Evolutionary conservation across 2,329 filamentous ascomycete genomes (phyloP), one percentile per base, ranked within the genome.

Genomic region (Catunica adiposa): DNA sequence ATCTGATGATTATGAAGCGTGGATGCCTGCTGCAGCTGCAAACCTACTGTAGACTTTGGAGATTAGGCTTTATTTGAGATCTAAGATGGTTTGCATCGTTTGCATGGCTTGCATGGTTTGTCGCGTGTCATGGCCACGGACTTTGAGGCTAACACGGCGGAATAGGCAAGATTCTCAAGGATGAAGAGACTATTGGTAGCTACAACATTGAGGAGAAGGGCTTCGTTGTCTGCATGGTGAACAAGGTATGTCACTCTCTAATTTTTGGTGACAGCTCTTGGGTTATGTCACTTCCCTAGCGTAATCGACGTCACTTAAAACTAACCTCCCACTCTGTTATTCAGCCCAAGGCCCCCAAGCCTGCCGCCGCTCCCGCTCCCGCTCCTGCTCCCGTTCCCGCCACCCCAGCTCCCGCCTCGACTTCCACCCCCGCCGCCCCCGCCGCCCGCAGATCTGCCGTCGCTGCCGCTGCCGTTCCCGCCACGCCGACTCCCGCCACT

Each of bases 151-250:
- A 29, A 51, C 26, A 9, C 22, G 23, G 15, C 17, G n/a, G n/a
- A 15, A 31, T 48, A 54, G 89, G 92, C 73, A 98, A 98, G 76
- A 97, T 98, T 64, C 75, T 98, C 62, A 90, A 96, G 71, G 90
- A 98, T 84, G 88, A 89, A 60, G 92, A 96, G 67, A 95, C 89
- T 1, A 86, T 98, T 63, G 88, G 89, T 70, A 89, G 86, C 42
- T 97, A 97, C 75, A 95, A 88, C 72, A 97, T 98, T 61, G 90
- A 98, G 71, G 92, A 97, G 78, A 98, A 97, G 77, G 92, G 92
- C 38, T 98, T 97, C 69, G 89, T 98, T 64, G 92, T 98, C 59
- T 98, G 92, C 74, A 95, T 98, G 82, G 83, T 94, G 64, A 88
- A 87, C 67, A 97, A 97, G 86, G 89, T 94, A 44, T 44, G 40